phyloP scores from a whole-genome alignment of 2,329 filamentous ascomycete genomes.

The Penicillium carneum region DNA sequence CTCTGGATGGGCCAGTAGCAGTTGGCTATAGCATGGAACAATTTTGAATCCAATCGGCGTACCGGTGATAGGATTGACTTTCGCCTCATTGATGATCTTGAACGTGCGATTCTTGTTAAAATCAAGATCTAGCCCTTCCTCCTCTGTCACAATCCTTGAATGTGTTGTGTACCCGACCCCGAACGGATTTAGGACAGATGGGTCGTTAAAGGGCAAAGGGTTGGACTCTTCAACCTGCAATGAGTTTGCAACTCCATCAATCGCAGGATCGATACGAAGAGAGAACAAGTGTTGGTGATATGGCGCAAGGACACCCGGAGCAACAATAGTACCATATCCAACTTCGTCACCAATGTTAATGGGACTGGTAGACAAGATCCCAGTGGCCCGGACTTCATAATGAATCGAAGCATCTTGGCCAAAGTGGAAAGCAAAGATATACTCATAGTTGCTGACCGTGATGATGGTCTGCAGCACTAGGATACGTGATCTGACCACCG shows the following conservation, averaged over 20 bases:
- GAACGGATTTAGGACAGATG: conserved; percentile 56
- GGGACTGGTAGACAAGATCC: conserved; percentile 55
- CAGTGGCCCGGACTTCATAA: conserved; percentile 55
- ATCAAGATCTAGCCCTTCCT: conserved; percentile 55
- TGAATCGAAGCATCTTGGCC: conserved; percentile 51
- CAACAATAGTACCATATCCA: conserved; percentile 51
- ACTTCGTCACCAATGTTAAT: conserved; percentile 47
- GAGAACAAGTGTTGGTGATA: conserved; percentile 57
- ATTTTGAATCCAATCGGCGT: conserved; percentile 64
- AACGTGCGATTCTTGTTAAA: conserved; percentile 56
- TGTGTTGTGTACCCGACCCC: conserved; percentile 59
- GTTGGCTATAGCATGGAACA: conserved; percentile 60
- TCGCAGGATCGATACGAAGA: conserved; percentile 54
- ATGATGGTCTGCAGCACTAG: conserved; percentile 52
- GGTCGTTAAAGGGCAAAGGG: conserved; percentile 61
- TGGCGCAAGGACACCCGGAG: conserved; percentile 53
- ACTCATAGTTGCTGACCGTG: conserved; percentile 56
- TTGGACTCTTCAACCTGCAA: conserved; percentile 63
- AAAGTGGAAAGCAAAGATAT: conserved; percentile 55
- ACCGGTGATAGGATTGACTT: conserved; percentile 60
- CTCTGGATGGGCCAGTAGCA: conserved; percentile 60
- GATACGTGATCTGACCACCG: conserved; percentile 44
- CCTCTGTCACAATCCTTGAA: conserved; percentile 52
- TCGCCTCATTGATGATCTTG: conserved; percentile 63
- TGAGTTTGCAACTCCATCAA: conserved; percentile 55